phyloP scores from a whole-genome alignment of 2,329 filamentous ascomycete species.

The Trichophyton verrucosum region DNA sequence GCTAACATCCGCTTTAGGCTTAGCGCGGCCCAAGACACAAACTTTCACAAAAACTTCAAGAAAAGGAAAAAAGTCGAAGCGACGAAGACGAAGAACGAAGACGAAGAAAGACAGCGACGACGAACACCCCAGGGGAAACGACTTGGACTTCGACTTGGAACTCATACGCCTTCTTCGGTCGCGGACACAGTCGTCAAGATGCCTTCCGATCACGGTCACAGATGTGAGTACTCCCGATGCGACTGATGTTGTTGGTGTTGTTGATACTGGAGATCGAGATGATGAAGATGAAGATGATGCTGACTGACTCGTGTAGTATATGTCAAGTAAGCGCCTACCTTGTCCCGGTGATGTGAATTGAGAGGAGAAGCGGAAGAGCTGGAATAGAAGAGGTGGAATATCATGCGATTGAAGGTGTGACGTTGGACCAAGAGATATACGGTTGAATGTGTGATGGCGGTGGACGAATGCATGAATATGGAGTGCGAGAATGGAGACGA shows the following conservation, averaged over 20 bases:
- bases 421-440: too few relatives aligned
- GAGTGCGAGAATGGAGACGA: neutral
- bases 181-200: slow-evolving; percentile 48
- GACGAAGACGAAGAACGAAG: neutral
- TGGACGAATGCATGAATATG: neutral
- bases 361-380: neutral
- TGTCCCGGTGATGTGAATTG: neutral
- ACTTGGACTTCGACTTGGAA: neutral
- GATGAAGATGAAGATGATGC: neutral
- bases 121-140: neutral
- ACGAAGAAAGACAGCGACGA: slow-evolving; percentile 3
- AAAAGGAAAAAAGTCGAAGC: neutral
- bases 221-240: slow-evolving; percentile 50
- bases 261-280: too few relatives aligned
- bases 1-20: slow-evolving; percentile 12
- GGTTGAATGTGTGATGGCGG: neutral
- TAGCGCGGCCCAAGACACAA: neutral
- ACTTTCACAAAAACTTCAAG: slow-evolving; percentile 5
- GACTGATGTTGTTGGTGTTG: neutral
- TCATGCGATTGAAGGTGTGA: neutral
- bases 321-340: slow-evolving; percentile 61
- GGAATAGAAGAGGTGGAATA: neutral
- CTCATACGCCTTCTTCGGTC: neutral
- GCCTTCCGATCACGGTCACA: slow-evolving; percentile 78
- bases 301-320: slow-evolving; percentile 47